These are phyloP conservation scores for Citrus reticulata DNA, from an alignment of 345 rosid species.

Conservation along the genomic window DNA sequence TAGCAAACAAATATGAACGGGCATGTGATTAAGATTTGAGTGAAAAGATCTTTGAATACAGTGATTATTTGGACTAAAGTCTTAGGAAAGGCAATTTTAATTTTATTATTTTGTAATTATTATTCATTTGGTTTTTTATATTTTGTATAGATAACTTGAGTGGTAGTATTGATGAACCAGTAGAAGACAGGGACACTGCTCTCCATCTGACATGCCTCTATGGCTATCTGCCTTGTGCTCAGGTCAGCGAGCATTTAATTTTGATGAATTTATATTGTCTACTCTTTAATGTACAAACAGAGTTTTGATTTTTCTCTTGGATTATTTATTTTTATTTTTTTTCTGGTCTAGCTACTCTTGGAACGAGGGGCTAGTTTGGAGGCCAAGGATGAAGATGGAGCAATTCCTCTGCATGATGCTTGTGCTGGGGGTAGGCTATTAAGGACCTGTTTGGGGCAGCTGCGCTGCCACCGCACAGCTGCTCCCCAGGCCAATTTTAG, in stretches of 20 bases:
- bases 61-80: not conserved
- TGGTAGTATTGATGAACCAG: conserved; percentile 74
- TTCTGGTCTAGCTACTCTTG: conserved; percentile 54
- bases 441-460: no score
- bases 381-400: conserved; percentile 89
- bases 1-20: not conserved
- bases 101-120: not conserved
- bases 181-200: conserved; percentile 90
- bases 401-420: conserved; percentile 91
- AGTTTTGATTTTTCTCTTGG: not conserved
- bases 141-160: conserved; percentile 53
- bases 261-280: not conserved
- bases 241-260: conserved; percentile 36
- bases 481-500: no score
- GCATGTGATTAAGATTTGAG: not conserved
- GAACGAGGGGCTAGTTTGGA: conserved; percentile 89
- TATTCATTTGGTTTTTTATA: not conserved
- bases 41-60: not conserved
- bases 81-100: not conserved
- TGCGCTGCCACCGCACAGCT: no score
- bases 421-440: conserved; percentile 70
- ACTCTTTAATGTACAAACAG: not conserved
- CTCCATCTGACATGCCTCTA: conserved; percentile 90
- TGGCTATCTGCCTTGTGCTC: conserved; percentile 79
- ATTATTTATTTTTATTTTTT: not conserved